Evolutionary conservation across 495 filamentous ascomycete genomes (phyloP), one percentile per base, ranked within the genome.

Genomic region (Aspergillus heteromorphus): DNA sequence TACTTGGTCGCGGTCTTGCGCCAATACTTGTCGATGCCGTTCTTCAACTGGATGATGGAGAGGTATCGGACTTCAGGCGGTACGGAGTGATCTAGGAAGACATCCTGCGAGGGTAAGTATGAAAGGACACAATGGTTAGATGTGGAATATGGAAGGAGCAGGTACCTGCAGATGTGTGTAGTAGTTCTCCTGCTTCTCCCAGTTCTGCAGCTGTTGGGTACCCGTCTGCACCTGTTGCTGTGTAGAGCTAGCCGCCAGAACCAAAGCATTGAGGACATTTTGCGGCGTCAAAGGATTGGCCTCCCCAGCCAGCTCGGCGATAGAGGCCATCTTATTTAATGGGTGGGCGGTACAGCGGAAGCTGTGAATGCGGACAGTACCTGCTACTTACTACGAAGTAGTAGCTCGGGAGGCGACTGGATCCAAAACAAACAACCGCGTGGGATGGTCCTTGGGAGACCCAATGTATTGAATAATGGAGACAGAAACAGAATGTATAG

Each of bases 1-100:
- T 74, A 84, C 82, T 87, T 81, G 16, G 72, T 75, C 14, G 87
- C 79, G 3, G 82, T 84, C 62, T 83, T 86, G 38, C 93, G 81
- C 93, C 93, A 98, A 67, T 89, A 90, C 66, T 87, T 91, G 61
- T 97, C 92, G 63, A 96, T 89, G 21, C 90, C 93, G 67, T 97
- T 96, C 66, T 97, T 97, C 50, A 98, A 74, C 63, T 95, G 88
- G 55, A 96, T 97, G 48, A 96, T 84, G 16, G 91, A 84, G n/a
- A 96, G 80, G 65, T 93, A 89, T 48, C 93, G 86, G 40, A 89
- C 79, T 59, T 92, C 85, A 13, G 77, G 62, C 10, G 90, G 88
- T 0, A 92, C 73, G 5, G 79, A 79, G 40, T 83, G 83, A 69
- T 96, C 87, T 43, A 95, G 72, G 65, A 89, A 96, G 6, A 87